Evolutionary conservation across 257 asterid species (phyloP), one percentile per base, ranked within the genome.

Genomic region (Penstemon davidsonii): DNA sequence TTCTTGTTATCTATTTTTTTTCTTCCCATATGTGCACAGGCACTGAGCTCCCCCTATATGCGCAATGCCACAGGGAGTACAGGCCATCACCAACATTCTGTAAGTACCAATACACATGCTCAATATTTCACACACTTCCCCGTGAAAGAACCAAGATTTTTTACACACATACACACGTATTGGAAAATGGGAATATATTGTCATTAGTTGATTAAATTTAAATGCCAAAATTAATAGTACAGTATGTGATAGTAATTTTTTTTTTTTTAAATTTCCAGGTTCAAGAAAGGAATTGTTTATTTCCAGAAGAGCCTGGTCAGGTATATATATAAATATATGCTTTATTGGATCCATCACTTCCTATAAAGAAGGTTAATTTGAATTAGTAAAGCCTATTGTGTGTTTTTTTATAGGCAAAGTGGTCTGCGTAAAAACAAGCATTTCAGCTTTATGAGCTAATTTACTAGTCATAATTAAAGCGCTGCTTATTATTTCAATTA

Each of bases 11-110:
- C 33, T 25, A 25, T 25, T 25, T 25, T 25, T 25, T 25, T 25
- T 1, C 2, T 25, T 25, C 33, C 33, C 8, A 4, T 25, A 12
- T 40, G 1, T n/a, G 5, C 43, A 40, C 87, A 87, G 95, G 95
- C 87, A 42, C 80, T 83, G 11, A 85, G 91, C 81, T 71, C 89
- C 25, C 95, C 95, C 3, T 87, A 87, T 50, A 76, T 83, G 82
- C 85, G 89, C 56, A 85, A 73, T 84, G 78, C 70, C 58, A 60
- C 86, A 72, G 82, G 75, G 66, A 73, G 76, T 81, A 80, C 81
- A 80, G 80, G 79, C 60, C 82, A 67, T 44, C 89, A 76, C 75
- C 96, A 82, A 60, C 92, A 76, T 66, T 83, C 86, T 82, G 96
- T 85, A 71, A 85, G 93, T 77, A 52, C 43, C 72, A 58, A 49